Evolutionary conservation across 1,284 basidiomycete genomes (phyloP), one percentile per base, ranked within the genome.

Genomic region (Rhodotorula sp.): DNA sequence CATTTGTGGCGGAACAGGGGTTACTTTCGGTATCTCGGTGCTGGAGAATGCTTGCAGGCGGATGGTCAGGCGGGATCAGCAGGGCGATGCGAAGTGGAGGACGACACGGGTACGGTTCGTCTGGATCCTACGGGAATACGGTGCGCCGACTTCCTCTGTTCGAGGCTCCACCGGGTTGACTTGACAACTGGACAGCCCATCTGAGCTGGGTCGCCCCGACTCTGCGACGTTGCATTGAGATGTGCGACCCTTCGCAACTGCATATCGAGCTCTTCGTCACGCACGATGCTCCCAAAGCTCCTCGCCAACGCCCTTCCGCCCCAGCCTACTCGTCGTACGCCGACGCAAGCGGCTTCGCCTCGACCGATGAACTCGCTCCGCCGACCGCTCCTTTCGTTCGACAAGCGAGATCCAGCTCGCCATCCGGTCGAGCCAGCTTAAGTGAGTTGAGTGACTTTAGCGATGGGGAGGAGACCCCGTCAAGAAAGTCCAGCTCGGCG

Each of bases 241-340:
- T 90, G 80, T 83, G 90, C 20, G 82, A 86, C 0, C 74, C 82
- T 3, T 81, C 85, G 6, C 84, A 86, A 48, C 82, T 94, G 19
- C 86, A 89, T 72, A 82, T 94, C 61, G 89, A 92, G 76, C 88
- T 94, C 46, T 93, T 87, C 77, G 90, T 94, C 52, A 90, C 90
- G 4, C 88, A 88, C 51, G 77, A 73, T 44, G 62, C 73, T n/a
- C 62, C 67, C 7, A 51, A 59, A 22, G 19, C 32, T 5, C 20
- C 48, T 29, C 36, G 22, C 44, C n/a, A 34, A 20, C 24, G 57
- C 11, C 48, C 49, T 82, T 0, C 85, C 85, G 22, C 77, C 78
- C 44, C 44, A 10, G 27, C 48, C 10, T 44, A 30, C 19, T 83
- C 86, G 3, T 77, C 73, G 13, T 85, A 44, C 34, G 24, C 30